phyloP scores from a whole-genome alignment of 208 protist species.

The Phytomonas sp. region DNA sequence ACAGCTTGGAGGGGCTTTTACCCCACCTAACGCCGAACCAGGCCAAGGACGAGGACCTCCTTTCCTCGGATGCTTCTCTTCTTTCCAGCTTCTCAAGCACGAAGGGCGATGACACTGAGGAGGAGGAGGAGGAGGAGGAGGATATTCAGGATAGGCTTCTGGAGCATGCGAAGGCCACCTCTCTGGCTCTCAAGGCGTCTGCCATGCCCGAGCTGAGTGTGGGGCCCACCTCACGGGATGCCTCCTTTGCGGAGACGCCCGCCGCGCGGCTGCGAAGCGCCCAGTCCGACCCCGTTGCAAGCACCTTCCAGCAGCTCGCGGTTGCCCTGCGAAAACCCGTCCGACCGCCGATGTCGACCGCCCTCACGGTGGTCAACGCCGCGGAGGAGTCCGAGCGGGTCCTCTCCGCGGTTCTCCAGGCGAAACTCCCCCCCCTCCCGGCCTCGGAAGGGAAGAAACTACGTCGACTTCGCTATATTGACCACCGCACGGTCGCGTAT shows the following conservation, averaged over 20 bases:
- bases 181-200: conserved; percentile 9
- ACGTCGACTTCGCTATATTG: conserved; percentile 60
- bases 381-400: conserved; percentile 63
- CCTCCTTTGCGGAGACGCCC: conserved; percentile 9
- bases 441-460: conserved; percentile 54
- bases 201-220: background rate
- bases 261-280: conserved; percentile 3
- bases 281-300: conserved; percentile 7
- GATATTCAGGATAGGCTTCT: conserved; percentile 35
- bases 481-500: conserved; percentile 60
- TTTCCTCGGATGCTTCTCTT: background rate
- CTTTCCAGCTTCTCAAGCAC: too few relatives aligned
- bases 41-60: background rate
- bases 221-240: background rate
- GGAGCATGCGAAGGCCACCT: conserved; percentile 37
- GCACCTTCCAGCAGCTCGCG: conserved; percentile 30
- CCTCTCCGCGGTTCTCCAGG: conserved; percentile 22
- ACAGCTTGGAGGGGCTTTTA: too few relatives aligned
- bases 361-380: conserved; percentile 63
- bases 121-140: conserved; percentile 13
- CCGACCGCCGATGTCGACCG: conserved; percentile 22
- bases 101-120: background rate
- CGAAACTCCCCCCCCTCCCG: conserved; percentile 47
- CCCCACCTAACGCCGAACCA: too few relatives aligned
- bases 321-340: conserved; percentile 51